Evolutionary conservation across 768 basidiomycete genomes (phyloP).

Genomic region (Lentinula sp.): DNA sequence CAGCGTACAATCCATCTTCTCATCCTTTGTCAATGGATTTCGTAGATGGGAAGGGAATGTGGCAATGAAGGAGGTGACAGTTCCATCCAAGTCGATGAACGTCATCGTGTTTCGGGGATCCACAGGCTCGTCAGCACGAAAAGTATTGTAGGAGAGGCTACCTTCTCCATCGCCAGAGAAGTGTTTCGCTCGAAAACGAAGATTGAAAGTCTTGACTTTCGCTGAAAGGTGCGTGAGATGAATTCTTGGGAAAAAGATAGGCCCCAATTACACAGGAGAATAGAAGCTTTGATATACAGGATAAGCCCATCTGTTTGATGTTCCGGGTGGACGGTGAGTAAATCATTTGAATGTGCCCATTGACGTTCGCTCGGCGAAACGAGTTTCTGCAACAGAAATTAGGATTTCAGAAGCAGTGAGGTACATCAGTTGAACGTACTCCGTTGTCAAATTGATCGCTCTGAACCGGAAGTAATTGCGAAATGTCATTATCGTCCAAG

Average conservation of each 20-base stretch:
- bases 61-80: slow-evolving; percentile 49
- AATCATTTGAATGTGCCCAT: slow-evolving; percentile 57
- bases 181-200: slow-evolving; percentile 56
- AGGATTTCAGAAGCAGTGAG: slow-evolving; percentile 1
- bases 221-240: slow-evolving; percentile 15
- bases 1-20: slow-evolving; percentile 50
- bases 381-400: slow-evolving; percentile 28
- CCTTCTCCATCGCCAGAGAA: slow-evolving; percentile 47
- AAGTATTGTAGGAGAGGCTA: slow-evolving; percentile 20
- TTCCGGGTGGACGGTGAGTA: slow-evolving; percentile 57
- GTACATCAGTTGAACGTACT: slow-evolving; percentile 28
- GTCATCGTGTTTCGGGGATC: slow-evolving; percentile 58
- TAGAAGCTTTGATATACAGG: slow-evolving; percentile 62
- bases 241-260: background rate
- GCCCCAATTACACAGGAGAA: slow-evolving; percentile 48
- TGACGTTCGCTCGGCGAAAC: slow-evolving; percentile 51
- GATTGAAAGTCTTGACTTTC: slow-evolving; percentile 46
- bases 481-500: slow-evolving; percentile 70
- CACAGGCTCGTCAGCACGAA: slow-evolving; percentile 33
- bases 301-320: slow-evolving; percentile 66
- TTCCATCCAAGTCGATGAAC: slow-evolving; percentile 57
- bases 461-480: slow-evolving; percentile 62
- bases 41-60: slow-evolving; percentile 52
- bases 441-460: slow-evolving; percentile 56
- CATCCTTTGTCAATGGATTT: slow-evolving; percentile 48